Evolutionary conservation across 2,329 filamentous ascomycete species (phyloP).

Genomic region (Botrytis medusae): DNA sequence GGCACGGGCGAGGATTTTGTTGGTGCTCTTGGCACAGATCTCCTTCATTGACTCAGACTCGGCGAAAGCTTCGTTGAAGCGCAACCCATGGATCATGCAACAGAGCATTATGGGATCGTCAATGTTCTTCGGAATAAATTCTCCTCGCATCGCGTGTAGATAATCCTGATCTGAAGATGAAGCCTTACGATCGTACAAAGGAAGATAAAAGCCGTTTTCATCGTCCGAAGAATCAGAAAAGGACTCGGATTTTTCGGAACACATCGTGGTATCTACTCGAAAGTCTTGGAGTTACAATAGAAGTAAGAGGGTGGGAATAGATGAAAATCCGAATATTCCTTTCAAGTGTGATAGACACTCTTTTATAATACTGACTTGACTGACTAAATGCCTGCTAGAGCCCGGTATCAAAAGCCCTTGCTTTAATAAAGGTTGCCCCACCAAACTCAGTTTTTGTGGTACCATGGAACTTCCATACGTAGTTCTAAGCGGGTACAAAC

Average conservation of each 20-base stretch:
- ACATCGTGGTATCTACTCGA: background rate
- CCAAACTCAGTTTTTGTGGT: background rate
- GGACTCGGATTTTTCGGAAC: background rate
- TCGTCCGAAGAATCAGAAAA: background rate
- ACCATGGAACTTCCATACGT: background rate
- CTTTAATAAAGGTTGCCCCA: background rate
- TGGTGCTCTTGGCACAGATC: background rate
- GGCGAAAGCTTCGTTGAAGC: background rate
- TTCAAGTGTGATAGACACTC: background rate
- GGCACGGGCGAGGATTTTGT: background rate
- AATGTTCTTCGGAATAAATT: background rate
- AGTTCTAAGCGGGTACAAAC: background rate
- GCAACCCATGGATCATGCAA: background rate
- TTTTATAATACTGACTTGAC: background rate
- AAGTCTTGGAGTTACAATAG: background rate
- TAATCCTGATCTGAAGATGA: rapidly evolving
- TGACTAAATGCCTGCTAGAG: background rate
- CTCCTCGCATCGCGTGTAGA: background rate
- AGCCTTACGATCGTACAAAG: rapidly evolving
- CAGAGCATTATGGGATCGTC: background rate
- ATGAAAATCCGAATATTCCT: background rate
- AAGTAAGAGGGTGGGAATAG: too few species aligned
- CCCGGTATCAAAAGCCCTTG: background rate
- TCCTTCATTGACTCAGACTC: background rate
- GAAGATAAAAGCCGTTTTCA: background rate